These are phyloP conservation scores for Babesia divergens DNA, from an alignment of 169 alveolate species.

Conservation along the genomic window DNA sequence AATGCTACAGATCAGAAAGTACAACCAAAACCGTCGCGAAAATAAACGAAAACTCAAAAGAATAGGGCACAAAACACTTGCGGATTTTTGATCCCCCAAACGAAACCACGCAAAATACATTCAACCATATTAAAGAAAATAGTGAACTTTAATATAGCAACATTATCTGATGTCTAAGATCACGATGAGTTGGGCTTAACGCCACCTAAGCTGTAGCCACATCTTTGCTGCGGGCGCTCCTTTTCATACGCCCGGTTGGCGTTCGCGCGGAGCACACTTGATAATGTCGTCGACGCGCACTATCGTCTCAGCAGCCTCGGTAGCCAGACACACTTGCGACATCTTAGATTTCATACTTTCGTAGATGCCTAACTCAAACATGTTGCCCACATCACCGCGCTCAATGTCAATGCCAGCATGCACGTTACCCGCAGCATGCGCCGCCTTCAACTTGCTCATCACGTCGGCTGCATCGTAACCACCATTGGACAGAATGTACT, in stretches of 20 bases:
- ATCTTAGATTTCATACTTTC: conserved; percentile 96
- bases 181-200: not conserved
- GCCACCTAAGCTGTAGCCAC: too few relatives aligned
- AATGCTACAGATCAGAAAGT: conserved; percentile 26
- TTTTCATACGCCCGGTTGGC: conserved; percentile 64
- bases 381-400: conserved; percentile 90
- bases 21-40: conserved; percentile 45
- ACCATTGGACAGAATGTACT: conserved; percentile 96
- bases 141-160: too few relatives aligned
- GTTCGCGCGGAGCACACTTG: conserved; percentile 97
- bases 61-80: conserved; percentile 53
- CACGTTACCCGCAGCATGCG: conserved; percentile 87
- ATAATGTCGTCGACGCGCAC: conserved; percentile 98
- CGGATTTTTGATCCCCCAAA: conserved; percentile 18
- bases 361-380: conserved; percentile 91
- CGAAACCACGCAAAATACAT: not conserved
- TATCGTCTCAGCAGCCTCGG: conserved; percentile 99
- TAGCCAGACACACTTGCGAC: conserved; percentile 94
- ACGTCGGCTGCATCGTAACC: conserved; percentile 98
- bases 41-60: conserved; percentile 34
- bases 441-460: conserved; percentile 93
- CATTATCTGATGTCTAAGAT: not conserved
- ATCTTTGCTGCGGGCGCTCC: not conserved
- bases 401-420: conserved; percentile 91
- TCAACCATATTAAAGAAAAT: not conserved